These are phyloP conservation scores for Pseudogymnoascus sp. DNA, from an alignment of 2,329 filamentous ascomycete genomes.

Conservation along the genomic window DNA sequence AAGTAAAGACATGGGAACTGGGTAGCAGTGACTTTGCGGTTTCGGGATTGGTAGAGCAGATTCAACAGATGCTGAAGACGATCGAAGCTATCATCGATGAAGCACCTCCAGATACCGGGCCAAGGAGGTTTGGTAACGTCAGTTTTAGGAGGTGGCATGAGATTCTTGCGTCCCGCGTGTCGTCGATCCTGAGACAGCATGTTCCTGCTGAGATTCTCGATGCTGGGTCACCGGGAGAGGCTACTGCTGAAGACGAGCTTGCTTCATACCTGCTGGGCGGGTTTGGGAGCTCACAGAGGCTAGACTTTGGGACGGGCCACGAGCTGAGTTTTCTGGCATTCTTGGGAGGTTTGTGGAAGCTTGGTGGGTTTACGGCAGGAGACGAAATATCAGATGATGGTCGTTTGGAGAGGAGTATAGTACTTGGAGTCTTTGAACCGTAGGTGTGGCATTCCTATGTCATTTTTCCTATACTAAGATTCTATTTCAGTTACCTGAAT, in stretches of 20 bases:
- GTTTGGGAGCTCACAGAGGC: conserved; percentile 79
- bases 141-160: conserved; percentile 81
- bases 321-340: conserved; percentile 94
- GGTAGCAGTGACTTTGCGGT: conserved; percentile 36
- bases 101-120: conserved; percentile 76
- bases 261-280: conserved; percentile 71
- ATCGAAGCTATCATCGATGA: conserved; percentile 64
- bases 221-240: conserved; percentile 23
- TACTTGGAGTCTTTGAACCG: conserved; percentile 75
- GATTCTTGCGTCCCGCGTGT: conserved; percentile 54
- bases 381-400: conserved; percentile 32
- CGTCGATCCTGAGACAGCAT: conserved; percentile 40
- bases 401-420: conserved; percentile 68
- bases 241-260: conserved; percentile 58
- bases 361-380: conserved; percentile 66
- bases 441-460: conserved; percentile 39
- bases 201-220: conserved; percentile 31
- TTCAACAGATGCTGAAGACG: conserved; percentile 59
- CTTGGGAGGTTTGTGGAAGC: conserved; percentile 81
- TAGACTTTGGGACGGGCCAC: conserved; percentile 95
- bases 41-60: conserved; percentile 44
- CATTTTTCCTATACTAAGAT: conserved; percentile 2
- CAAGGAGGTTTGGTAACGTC: conserved; percentile 83
- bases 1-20: conserved; percentile 45
- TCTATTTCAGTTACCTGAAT: conserved; percentile 56